These are phyloP conservation scores for Lizonia empirigonia DNA, from an alignment of 2,329 filamentous ascomycete species.

Conservation along the genomic window DNA sequence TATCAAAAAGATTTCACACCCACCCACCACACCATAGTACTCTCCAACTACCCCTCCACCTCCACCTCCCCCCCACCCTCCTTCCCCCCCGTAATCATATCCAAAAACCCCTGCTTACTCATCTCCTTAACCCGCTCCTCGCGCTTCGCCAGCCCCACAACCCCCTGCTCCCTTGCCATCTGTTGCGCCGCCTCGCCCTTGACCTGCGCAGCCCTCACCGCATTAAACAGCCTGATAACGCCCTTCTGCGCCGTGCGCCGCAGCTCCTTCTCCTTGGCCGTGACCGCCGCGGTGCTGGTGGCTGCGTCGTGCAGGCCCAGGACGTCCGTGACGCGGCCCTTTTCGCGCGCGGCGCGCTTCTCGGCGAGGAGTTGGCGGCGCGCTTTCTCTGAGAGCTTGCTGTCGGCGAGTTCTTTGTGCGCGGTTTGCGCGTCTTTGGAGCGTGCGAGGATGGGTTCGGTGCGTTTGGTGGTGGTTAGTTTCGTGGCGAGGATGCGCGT, in stretches of 20 bases:
- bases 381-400: constrained; percentile 81
- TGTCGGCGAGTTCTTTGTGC: constrained; percentile 73
- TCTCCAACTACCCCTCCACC: background rate
- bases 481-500: constrained; percentile 92
- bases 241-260: constrained; percentile 89
- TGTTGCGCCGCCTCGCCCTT: constrained; percentile 79
- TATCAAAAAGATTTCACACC: background rate
- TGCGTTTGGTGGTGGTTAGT: constrained; percentile 77
- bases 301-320: constrained; percentile 65
- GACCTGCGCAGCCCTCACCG: constrained; percentile 89
- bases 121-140: constrained; percentile 93
- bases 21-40: background rate
- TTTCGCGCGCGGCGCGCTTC: constrained; percentile 78
- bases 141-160: constrained; percentile 78
- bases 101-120: constrained; percentile 95
- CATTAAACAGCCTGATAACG: constrained; percentile 96
- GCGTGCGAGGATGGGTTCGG: constrained; percentile 89
- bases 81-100: constrained; percentile 72
- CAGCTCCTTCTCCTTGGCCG: constrained; percentile 77
- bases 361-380: constrained; percentile 78
- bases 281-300: constrained; percentile 57
- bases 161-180: constrained; percentile 70
- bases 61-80: constrained; percentile 30
- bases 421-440: constrained; percentile 75
- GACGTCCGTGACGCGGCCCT: constrained; percentile 87